Evolutionary conservation across 2,329 filamentous ascomycete species (phyloP).

Genomic region (Colletotrichum paranaense): DNA sequence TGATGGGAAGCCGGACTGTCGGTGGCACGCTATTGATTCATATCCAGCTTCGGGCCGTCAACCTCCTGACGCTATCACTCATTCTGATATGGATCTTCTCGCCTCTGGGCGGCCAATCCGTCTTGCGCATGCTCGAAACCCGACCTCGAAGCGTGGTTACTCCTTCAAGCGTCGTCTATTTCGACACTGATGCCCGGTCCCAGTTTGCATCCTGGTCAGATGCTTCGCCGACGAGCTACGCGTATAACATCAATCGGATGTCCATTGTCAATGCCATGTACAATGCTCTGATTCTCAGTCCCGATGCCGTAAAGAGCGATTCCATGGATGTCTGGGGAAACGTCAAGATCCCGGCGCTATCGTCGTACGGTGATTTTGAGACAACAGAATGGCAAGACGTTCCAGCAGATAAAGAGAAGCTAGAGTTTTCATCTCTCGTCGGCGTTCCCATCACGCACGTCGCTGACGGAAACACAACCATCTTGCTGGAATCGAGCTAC

Average conservation of each 20-base stretch:
- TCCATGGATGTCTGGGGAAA: conserved; percentile 43
- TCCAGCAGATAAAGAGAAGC: not conserved
- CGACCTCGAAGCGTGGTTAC: not conserved
- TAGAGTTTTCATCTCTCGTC: not conserved
- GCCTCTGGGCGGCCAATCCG: conserved; percentile 44
- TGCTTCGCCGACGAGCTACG: not conserved
- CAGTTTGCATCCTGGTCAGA: not conserved
- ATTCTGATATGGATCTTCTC: conserved; percentile 44
- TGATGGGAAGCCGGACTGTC: conserved; percentile 44
- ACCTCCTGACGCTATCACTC: conserved; percentile 40
- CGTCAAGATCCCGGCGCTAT: conserved; percentile 40
- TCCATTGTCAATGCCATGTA: conserved; percentile 18
- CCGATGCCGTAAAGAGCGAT: conserved; percentile 35
- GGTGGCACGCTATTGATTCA: conserved; percentile 41
- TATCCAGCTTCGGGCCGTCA: conserved; percentile 40
- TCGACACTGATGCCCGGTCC: not conserved
- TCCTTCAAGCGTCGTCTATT: not conserved
- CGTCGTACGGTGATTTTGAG: not conserved
- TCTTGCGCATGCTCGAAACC: conserved; percentile 37
- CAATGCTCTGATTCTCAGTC: conserved; percentile 37
- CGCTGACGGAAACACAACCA: conserved; percentile 11
- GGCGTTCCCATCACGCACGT: conserved; percentile 1
- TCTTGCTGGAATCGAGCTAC: conserved; percentile 22
- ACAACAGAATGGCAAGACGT: not conserved
- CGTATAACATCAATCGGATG: not conserved